Base-by-base conservation (phyloP, 1,284 basidiomycete species). In the Malassezia restricta region DNA sequence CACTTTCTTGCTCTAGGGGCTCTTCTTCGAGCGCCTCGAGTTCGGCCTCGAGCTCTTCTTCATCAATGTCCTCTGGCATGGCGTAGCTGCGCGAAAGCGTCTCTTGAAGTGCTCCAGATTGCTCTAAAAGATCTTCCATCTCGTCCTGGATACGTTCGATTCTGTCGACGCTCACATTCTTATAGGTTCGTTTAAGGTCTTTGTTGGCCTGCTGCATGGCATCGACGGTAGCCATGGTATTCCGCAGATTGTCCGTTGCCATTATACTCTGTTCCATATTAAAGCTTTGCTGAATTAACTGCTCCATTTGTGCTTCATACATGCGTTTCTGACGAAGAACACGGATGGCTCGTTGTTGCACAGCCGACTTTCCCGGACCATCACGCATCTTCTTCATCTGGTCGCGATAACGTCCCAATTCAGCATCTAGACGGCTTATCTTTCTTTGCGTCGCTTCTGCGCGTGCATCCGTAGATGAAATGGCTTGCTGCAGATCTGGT, bases 181-280 rank as follows among this genome's bases (percentile, higher is more conserved):
- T 91, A 73, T 98, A 99, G 75, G 96, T 92, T 74, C 85, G 88
- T 76, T 82, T 82, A 78, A 99, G 82, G 76, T 96, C 90, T 77
- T 94, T 95, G 77, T 96, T 96, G 15, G 94, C 91, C n/a, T 81
- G 75, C 71, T 89, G 83, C 91, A 99, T 96, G 5, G 90, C 94
- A 67, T 95, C 89, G 20, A 98, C 84, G 0, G 94, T 98, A n/a
- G 90, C 92, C 94, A 99, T 98, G n/a, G 94, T 98, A 73, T 96
- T 98, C 58, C 89, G 82, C 63, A 98, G 76, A 75, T 98, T 98
- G 76, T 98, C 94, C 4, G 92, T 96, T 14, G 89, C 85, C 75
- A 98, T 83, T 8, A 86, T 82, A 24, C 92, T 86, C 58, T 88
- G 91, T 76, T 98, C 92, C 88, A 98, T 98, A 76, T 99, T 98